Conservation (phyloP, 768 basidiomycete genomes). For the Nidularia sp. region DNA sequence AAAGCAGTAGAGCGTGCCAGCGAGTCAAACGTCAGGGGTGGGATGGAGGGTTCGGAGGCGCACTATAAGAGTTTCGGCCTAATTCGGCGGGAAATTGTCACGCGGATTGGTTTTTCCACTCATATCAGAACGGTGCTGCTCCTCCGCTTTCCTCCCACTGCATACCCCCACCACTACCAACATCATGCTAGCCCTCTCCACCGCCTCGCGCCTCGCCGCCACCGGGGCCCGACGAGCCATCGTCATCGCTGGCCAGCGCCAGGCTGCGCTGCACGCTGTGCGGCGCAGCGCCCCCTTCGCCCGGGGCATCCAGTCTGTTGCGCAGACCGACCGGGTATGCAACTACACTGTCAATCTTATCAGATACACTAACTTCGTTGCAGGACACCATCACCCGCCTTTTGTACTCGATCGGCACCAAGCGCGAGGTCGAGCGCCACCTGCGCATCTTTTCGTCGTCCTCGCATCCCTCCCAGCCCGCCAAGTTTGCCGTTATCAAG, state of each 20-base stretch:
- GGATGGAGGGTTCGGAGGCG: not conserved
- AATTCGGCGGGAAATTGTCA: conserved; percentile 8
- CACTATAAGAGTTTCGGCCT: not conserved
- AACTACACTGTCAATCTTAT: not conserved
- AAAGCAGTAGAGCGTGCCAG: not conserved
- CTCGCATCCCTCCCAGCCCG: conserved; percentile 82
- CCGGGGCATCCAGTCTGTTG: conserved; percentile 54
- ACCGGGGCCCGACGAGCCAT: conserved; percentile 40
- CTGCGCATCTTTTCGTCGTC: conserved; percentile 97
- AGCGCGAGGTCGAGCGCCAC: conserved; percentile 97
- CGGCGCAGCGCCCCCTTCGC: conserved; percentile 28
- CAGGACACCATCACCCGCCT: conserved; percentile 97
- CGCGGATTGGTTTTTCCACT: conserved; percentile 2
- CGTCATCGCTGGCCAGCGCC: conserved; percentile 45
- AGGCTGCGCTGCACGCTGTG: conserved; percentile 36
- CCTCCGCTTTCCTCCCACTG: conserved; percentile 7
- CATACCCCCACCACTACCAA: conserved; percentile 5
- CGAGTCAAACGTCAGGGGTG: not conserved
- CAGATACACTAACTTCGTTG: not conserved
- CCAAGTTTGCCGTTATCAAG: conserved; percentile 97
- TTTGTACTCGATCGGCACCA: conserved; percentile 94
- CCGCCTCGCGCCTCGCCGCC: conserved; percentile 27
- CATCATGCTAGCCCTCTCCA: conserved; percentile 30
- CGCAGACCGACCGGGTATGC: conserved; percentile 73
- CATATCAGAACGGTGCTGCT: conserved; percentile 5